phyloP scores from a whole-genome alignment of 306 rosid genomes.

The Acmispon strigosus region DNA sequence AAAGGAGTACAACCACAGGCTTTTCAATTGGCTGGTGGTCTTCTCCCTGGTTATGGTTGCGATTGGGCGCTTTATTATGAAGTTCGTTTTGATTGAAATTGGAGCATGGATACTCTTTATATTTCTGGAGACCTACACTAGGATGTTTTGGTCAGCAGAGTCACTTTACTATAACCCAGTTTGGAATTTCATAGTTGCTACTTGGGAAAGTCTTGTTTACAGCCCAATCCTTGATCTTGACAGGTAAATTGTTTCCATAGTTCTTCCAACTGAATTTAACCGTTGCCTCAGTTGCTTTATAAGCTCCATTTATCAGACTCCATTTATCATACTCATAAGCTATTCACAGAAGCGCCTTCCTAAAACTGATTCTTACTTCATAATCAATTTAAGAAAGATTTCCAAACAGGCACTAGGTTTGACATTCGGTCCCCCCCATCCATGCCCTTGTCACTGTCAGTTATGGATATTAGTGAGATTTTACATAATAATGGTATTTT shows the following conservation, averaged over 20 bases:
- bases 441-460: neutral
- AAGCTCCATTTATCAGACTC: too few relatives aligned
- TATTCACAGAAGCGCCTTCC: too few relatives aligned
- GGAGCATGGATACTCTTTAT: constrained; percentile 92
- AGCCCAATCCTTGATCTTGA: constrained; percentile 90
- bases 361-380: too few relatives aligned
- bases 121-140: constrained; percentile 90
- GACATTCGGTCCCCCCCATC: neutral
- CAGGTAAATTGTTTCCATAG: constrained; percentile 48
- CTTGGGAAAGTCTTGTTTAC: constrained; percentile 92
- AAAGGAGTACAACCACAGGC: constrained; percentile 84
- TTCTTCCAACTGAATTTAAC: neutral
- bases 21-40: constrained; percentile 96
- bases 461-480: neutral
- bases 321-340: neutral
- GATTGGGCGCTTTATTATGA: constrained; percentile 76
- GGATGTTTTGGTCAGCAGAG: constrained; percentile 97
- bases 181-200: constrained; percentile 77
- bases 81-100: constrained; percentile 73
- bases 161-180: constrained; percentile 83
- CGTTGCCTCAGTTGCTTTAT: neutral
- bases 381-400: too few relatives aligned
- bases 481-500: neutral
- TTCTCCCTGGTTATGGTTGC: constrained; percentile 89
- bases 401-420: neutral